Evolutionary conservation across 2,329 filamentous ascomycete genomes (phyloP).

Genomic region (Drechmeria coniospora): DNA sequence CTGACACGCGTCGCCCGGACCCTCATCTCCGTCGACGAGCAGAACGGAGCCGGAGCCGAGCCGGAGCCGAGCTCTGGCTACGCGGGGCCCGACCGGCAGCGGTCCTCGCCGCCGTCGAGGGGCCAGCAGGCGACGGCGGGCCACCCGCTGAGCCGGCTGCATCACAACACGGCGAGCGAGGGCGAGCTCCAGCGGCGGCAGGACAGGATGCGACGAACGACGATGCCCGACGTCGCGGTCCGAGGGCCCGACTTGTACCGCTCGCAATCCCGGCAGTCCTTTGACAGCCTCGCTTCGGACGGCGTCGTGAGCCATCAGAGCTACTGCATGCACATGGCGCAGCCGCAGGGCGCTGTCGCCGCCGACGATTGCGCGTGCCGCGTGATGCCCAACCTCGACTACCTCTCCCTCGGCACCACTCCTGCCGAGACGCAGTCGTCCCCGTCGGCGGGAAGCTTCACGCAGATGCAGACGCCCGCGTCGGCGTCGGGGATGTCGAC

Average conservation of each 20-base stretch:
- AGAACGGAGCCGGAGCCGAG: slow-evolving; percentile 4
- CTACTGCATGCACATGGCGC: slow-evolving; percentile 32
- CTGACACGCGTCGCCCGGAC: slow-evolving; percentile 38
- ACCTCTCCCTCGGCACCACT: slow-evolving; percentile 35
- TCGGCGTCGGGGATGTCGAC: neutral
- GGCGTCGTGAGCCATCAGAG: slow-evolving; percentile 19
- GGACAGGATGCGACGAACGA: slow-evolving; percentile 42
- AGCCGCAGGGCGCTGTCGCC: slow-evolving; percentile 22
- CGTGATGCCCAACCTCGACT: slow-evolving; percentile 41
- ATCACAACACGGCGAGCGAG: slow-evolving; percentile 32
- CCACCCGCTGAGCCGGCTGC: slow-evolving; percentile 22
- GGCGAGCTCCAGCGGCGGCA: slow-evolving; percentile 38
- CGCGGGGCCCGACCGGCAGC: slow-evolving; percentile 8
- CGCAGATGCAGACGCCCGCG: slow-evolving; percentile 21
- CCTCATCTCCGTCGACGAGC: slow-evolving; percentile 31
- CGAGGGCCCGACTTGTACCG: slow-evolving; percentile 23
- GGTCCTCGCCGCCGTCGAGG: slow-evolving; percentile 18
- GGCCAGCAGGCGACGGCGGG: slow-evolving; percentile 22
- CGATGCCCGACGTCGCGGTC: slow-evolving; percentile 26
- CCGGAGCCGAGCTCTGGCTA: slow-evolving; percentile 10
- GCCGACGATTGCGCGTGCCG: slow-evolving; percentile 8
- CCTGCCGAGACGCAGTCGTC: slow-evolving; percentile 30
- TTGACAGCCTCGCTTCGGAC: slow-evolving; percentile 20
- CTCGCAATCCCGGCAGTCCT: slow-evolving; percentile 29
- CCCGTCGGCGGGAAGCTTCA: slow-evolving; percentile 25